These are phyloP conservation scores for Leccinum subspadiceum DNA, from an alignment of 1,284 basidiomycete species.

Conservation along the genomic window DNA sequence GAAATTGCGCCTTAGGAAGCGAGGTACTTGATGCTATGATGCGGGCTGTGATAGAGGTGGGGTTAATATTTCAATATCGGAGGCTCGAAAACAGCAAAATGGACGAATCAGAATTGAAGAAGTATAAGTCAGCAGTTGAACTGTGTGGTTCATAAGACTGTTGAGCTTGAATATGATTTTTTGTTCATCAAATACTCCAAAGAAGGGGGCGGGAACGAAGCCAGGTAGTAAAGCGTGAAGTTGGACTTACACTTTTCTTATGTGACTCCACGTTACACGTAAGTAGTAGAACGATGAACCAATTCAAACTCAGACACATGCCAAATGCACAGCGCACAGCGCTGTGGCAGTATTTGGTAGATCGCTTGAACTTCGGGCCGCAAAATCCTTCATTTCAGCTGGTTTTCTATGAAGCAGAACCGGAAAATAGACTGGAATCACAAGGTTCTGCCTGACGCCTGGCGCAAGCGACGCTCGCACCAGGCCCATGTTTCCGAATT, in stretches of 20 bases:
- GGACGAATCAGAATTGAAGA: conserved; percentile 61
- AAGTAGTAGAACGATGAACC: too few species aligned
- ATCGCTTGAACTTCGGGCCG: not conserved
- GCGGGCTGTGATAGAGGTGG: not conserved
- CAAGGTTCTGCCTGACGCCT: not conserved
- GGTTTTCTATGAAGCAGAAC: not conserved
- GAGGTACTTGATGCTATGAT: too few species aligned
- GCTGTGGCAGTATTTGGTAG: not conserved
- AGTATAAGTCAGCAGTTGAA: conserved; percentile 54
- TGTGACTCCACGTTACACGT: too few species aligned
- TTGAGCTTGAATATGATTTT: conserved; percentile 71
- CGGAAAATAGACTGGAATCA: not conserved
- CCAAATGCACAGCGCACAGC: too few species aligned
- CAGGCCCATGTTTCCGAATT: not conserved
- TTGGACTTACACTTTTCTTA: too few species aligned
- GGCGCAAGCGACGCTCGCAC: not conserved
- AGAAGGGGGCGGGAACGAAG: too few species aligned
- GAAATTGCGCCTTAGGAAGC: not conserved
- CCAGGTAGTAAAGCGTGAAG: too few species aligned
- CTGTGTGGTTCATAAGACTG: conserved; percentile 53
- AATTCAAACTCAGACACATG: too few species aligned
- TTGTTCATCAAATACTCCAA: conserved; percentile 47
- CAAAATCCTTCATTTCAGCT: not conserved
- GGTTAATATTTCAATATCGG: not conserved
- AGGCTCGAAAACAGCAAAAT: not conserved